Percentiles rank a stretch among this genome's conserved stretches.
These are phyloP conservation scores for Colletotrichum horii DNA, from an alignment of 2,329 filamentous ascomycete genomes.

Conservation along the genomic window DNA sequence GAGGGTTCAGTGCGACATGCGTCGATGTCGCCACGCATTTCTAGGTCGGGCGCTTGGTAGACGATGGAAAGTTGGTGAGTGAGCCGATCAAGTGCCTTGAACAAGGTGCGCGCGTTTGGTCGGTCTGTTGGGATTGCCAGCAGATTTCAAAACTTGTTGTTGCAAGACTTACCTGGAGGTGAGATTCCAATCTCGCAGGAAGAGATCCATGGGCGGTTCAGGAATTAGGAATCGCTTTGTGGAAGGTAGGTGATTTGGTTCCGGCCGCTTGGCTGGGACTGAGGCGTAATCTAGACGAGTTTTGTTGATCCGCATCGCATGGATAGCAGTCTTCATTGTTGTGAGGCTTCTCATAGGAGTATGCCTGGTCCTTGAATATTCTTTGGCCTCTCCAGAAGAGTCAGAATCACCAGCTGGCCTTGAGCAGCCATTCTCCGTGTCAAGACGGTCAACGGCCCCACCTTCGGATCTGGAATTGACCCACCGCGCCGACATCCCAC, in stretches of 20 bases:
- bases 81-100: background rate
- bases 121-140: background rate
- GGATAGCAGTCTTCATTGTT: background rate
- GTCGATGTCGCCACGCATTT: background rate
- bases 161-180: background rate
- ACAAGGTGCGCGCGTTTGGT: fast-evolving
- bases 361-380: background rate
- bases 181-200: no score
- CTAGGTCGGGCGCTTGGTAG: background rate
- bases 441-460: background rate
- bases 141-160: background rate
- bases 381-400: background rate
- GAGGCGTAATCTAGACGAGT: no score
- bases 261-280: no score
- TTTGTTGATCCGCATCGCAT: background rate
- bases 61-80: background rate
- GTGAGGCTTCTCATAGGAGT: background rate
- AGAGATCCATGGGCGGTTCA: no score
- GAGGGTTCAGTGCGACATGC: background rate
- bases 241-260: no score
- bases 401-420: background rate
- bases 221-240: no score
- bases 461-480: background rate
- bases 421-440: background rate
- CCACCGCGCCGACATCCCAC: background rate